Conservation (phyloP, 257 asterid species). For the Nicotiana tomentosiformis region DNA sequence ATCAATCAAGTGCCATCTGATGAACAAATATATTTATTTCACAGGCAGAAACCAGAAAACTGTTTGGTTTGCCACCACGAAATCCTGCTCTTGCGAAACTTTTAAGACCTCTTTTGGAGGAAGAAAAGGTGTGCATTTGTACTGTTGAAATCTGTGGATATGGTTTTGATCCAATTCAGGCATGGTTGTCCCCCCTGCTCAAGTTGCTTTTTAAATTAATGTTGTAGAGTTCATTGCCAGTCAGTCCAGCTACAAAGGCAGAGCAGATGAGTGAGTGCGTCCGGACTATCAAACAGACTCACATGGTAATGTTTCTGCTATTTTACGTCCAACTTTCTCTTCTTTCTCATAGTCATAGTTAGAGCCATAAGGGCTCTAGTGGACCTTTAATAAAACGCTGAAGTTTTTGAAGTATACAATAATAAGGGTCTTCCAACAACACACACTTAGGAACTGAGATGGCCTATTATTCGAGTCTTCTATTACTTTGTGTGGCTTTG, state of each 20-base stretch:
- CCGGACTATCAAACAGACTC: constrained; percentile 66
- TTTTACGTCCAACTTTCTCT: not conserved
- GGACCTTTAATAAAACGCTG: not conserved
- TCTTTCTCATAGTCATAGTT: not conserved
- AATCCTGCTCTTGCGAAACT: constrained; percentile 49
- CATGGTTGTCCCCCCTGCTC: constrained; percentile 7
- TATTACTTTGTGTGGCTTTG: not conserved
- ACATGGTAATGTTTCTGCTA: constrained; percentile 43
- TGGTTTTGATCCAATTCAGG: constrained; percentile 4
- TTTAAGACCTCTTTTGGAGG: constrained; percentile 72
- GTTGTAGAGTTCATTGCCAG: constrained; percentile 69
- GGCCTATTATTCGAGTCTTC: not conserved
- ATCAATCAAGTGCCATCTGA: not conserved
- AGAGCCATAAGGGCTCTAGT: no score
- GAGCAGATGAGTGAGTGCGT: constrained; percentile 93
- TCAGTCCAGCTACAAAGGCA: constrained; percentile 79
- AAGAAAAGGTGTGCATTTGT: constrained; percentile 44
- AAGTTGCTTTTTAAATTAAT: constrained; percentile 10
- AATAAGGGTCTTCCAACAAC: not conserved
- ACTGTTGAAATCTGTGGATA: not conserved
- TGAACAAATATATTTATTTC: constrained; percentile 3
- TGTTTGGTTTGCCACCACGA: constrained; percentile 77
- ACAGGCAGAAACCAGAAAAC: constrained; percentile 92
- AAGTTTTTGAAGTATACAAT: not conserved
- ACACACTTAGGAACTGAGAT: not conserved